Evolutionary conservation across 805 yeast genomes (phyloP).

Genomic region (Monosporozyma aquatica): DNA sequence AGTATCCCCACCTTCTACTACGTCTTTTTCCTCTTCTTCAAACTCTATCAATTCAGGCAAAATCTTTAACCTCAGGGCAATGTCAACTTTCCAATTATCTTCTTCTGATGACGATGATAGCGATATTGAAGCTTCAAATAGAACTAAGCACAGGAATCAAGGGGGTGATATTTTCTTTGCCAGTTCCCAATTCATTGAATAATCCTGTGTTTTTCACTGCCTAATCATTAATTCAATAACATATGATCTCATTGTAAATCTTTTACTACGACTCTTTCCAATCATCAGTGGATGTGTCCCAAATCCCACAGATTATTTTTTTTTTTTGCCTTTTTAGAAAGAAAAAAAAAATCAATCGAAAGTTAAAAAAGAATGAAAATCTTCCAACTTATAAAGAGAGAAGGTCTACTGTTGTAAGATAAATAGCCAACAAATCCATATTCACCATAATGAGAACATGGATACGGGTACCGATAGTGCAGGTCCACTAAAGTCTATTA

Average conservation of each 20-base stretch:
- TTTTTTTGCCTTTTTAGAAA: too few species aligned
- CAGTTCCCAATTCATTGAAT: background rate
- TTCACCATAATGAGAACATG: background rate
- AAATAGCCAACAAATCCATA: background rate
- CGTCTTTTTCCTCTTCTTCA: background rate
- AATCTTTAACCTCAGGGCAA: background rate
- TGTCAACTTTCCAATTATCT: conserved; percentile 1
- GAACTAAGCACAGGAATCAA: background rate
- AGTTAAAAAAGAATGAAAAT: too few species aligned
- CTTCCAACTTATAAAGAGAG: too few species aligned
- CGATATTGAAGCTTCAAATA: background rate
- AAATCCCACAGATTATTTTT: too few species aligned
- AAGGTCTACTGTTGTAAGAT: too few species aligned
- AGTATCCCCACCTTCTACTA: background rate
- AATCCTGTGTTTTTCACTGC: too few species aligned
- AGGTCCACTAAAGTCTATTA: background rate
- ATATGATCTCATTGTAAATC: too few species aligned
- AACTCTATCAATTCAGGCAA: background rate
- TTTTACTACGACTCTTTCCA: too few species aligned
- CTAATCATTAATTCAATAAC: too few species aligned
- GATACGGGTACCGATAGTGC: background rate
- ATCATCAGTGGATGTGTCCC: too few species aligned
- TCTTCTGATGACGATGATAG: conserved; percentile 1
- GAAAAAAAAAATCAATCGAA: too few species aligned
- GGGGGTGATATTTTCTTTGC: background rate